phyloP scores from a whole-genome alignment of 2,329 filamentous ascomycete genomes.

The Periconia sp. region DNA sequence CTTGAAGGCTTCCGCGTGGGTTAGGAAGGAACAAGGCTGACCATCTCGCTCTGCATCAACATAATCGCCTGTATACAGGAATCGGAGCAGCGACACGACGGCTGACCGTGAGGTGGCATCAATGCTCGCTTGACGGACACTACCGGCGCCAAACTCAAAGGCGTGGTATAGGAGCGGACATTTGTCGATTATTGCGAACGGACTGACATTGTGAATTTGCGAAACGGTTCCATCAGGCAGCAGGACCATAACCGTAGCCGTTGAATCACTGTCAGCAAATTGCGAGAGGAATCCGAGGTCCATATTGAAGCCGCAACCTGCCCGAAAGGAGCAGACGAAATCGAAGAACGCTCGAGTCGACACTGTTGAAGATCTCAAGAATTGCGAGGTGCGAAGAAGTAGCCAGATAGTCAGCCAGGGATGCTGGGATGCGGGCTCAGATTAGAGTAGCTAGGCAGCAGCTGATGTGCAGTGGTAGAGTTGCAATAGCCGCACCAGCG shows the following conservation, averaged over 20 bases:
- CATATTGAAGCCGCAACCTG: slow-evolving; percentile 15
- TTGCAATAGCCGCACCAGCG: too few relatives aligned
- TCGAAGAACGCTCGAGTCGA: too few relatives aligned
- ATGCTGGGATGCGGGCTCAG: too few relatives aligned
- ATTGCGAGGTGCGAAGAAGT: too few relatives aligned
- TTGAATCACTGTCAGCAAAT: slow-evolving; percentile 13
- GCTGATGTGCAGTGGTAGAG: too few relatives aligned
- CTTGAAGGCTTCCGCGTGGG: slow-evolving; percentile 50
- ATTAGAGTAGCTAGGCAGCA: too few relatives aligned
- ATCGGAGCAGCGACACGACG: slow-evolving; percentile 48
- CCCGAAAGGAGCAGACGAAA: not conserved
- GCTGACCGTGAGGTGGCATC: slow-evolving; percentile 42
- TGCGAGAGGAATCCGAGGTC: slow-evolving; percentile 30
- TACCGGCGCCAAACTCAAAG: slow-evolving; percentile 45
- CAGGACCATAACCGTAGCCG: slow-evolving; percentile 40
- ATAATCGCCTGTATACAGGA: slow-evolving; percentile 50
- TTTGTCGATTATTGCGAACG: slow-evolving; percentile 37
- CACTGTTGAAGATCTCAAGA: too few relatives aligned
- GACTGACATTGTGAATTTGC: slow-evolving; percentile 42
- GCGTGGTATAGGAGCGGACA: slow-evolving; percentile 48
- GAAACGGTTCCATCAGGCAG: slow-evolving; percentile 37
- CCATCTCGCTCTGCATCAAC: slow-evolving; percentile 34
- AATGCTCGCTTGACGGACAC: slow-evolving; percentile 43
- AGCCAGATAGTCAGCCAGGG: too few relatives aligned
- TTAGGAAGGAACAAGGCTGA: slow-evolving; percentile 39